These are phyloP conservation scores for Knufia petricola DNA, from an alignment of 2,329 filamentous ascomycete genomes.

Conservation along the genomic window DNA sequence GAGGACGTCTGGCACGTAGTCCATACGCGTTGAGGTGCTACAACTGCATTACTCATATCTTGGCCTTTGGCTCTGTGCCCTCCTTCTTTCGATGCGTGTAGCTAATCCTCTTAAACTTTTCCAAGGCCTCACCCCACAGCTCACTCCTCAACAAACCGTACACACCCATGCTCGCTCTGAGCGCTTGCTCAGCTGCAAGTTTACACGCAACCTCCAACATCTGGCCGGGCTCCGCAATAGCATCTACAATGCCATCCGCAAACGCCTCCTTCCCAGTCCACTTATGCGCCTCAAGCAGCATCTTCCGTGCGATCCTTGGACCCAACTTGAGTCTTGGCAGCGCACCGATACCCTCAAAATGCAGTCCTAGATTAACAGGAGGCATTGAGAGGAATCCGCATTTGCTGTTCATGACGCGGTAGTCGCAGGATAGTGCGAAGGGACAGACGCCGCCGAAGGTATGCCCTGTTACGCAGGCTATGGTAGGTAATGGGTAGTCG, in stretches of 20 bases:
- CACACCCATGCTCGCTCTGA: conserved; percentile 33
- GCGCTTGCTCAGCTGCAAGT: conserved; percentile 35
- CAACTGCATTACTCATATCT: no score
- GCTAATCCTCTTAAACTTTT: conserved; percentile 43
- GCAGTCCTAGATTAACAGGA: conserved; percentile 45
- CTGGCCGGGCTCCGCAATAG: conserved; percentile 38
- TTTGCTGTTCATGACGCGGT: conserved; percentile 39
- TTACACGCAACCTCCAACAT: conserved; percentile 41
- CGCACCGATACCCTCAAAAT: conserved; percentile 47
- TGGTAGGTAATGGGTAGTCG: conserved; percentile 41
- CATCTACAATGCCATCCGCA: conserved; percentile 46
- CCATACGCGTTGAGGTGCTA: no score
- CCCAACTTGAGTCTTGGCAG: conserved; percentile 44
- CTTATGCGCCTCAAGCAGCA: conserved; percentile 46
- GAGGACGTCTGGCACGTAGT: no score
- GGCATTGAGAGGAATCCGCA: conserved; percentile 44
- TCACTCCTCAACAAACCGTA: conserved; percentile 45
- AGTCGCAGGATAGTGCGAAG: conserved; percentile 40
- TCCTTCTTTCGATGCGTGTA: conserved; percentile 43
- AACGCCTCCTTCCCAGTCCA: conserved; percentile 46
- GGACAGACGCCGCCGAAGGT: conserved; percentile 42
- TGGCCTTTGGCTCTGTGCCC: conserved; percentile 38
- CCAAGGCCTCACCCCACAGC: conserved; percentile 45
- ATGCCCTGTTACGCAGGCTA: conserved; percentile 41
- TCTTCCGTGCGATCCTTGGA: conserved; percentile 44